Evolutionary conservation across 164 flowering plant species (phyloP), one percentile per base, ranked within the genome.

Genomic region (Cinnamomum micranthum): DNA sequence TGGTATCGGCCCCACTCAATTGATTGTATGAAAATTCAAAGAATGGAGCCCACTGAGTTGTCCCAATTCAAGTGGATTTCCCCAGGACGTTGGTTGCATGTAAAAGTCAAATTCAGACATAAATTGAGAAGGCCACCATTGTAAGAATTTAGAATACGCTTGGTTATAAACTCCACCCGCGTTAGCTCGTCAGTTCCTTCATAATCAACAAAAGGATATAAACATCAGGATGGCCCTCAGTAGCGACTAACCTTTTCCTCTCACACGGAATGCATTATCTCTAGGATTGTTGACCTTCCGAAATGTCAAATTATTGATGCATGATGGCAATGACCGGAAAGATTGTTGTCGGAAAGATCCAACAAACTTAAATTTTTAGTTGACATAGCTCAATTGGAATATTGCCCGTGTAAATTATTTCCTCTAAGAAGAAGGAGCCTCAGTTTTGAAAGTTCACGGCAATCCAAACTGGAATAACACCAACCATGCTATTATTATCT

Each of bases 61-160:
- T 59, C 76, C 80, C 10, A 79, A 52, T 72, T 79, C 80, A 17
- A 47, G 73, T 47, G 84, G 19, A 82, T 79, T 14, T 58, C 25
- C 6, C 81, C 81, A 1, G n/a, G 63, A 66, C 65, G 31, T 19
- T 68, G 64, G 63, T 81, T 82, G 41, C 55, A 22, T 2, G 82
- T n/a, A 82, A 12, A 82, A 76, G 66, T 82, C 80, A 0, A 79
- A 15, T 55, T 82, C 84, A 4, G 82, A 75, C 63, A 79, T 64
- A 25, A 62, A 50, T 2, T 2, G 22, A 63, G 66, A 63, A 23
- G 14, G 15, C 19, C 50, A 17, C 78, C 78, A 17, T 31, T 12
- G 51, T 82, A 82, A 50, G 73, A 27, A 3, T 69, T n/a, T 1
- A 35, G 28, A 14, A 20, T n/a, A 2, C 62, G 65, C 71, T 82